Conservation (phyloP, 305 asterid species). For the Fraxinus sp. region DNA sequence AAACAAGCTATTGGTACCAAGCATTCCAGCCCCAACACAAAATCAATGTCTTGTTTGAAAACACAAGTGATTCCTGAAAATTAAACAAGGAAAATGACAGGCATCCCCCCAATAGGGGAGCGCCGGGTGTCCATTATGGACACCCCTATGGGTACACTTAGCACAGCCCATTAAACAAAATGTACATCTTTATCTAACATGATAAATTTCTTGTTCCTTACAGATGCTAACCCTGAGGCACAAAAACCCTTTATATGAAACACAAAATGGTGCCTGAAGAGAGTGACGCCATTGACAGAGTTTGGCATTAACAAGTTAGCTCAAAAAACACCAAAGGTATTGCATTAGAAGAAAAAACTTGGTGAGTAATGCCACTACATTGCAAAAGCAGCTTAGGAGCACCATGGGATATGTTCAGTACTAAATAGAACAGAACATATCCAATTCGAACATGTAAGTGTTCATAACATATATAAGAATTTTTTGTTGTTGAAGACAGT, state of each 20-base stretch:
- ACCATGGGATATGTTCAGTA: conserved; percentile 1
- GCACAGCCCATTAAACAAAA: background rate
- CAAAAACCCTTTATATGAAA: background rate
- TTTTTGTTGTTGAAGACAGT: background rate
- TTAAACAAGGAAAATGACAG: background rate
- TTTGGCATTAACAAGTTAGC: background rate
- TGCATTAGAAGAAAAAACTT: background rate
- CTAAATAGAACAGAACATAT: background rate
- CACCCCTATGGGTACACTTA: no score
- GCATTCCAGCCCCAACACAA: background rate
- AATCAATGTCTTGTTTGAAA: background rate
- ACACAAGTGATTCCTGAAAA: background rate
- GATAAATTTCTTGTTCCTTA: background rate
- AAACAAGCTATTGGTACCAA: background rate
- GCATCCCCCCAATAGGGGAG: no score
- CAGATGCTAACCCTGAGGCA: background rate
- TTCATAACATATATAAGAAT: background rate
- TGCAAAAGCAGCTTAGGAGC: background rate
- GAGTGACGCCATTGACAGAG: background rate
- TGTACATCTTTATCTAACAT: background rate
- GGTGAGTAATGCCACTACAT: background rate
- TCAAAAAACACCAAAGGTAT: background rate
- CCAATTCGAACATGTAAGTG: background rate
- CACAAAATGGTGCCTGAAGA: background rate
- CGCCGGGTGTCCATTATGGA: no score